These are phyloP conservation scores for Xylariomycetidae sp. DNA, from an alignment of 2,329 filamentous ascomycete species.

Conservation along the genomic window DNA sequence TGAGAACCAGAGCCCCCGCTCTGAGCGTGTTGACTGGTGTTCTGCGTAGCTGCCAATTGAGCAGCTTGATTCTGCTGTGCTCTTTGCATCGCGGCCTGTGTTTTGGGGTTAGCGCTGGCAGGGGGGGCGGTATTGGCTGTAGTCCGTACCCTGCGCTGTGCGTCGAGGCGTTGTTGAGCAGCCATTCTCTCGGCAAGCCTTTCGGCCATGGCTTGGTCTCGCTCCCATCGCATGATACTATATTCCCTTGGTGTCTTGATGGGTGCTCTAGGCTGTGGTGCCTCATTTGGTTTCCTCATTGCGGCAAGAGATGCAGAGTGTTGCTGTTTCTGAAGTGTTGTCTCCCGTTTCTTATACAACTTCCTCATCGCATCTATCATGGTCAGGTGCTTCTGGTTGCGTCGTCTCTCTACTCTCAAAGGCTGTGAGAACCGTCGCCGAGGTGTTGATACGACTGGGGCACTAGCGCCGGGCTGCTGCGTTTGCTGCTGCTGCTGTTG, in stretches of 20 bases:
- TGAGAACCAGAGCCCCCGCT: constrained; percentile 31
- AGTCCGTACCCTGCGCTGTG: constrained; percentile 48
- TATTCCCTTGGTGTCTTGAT: constrained; percentile 85
- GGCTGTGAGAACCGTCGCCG: constrained; percentile 72
- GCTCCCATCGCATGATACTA: constrained; percentile 81
- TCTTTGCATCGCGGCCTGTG: constrained; percentile 40
- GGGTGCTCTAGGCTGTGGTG: constrained; percentile 40
- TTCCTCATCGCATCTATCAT: constrained; percentile 95
- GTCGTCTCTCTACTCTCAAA: constrained; percentile 78
- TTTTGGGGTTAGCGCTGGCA: constrained; percentile 21
- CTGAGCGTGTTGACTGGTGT: constrained; percentile 29
- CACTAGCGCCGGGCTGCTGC: constrained; percentile 30
- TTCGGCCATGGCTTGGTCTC: constrained; percentile 66
- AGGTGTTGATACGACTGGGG: constrained; percentile 44
- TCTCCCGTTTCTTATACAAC: constrained; percentile 88
- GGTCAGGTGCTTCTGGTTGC: constrained; percentile 80
- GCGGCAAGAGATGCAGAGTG: constrained; percentile 72
- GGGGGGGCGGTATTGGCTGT: constrained; percentile 10
- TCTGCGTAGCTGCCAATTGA: constrained; percentile 41
- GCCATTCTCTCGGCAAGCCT: constrained; percentile 57
- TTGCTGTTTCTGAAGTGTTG: constrained; percentile 78
- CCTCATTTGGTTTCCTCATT: constrained; percentile 75
- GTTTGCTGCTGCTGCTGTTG: constrained; percentile 25
- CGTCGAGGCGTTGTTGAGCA: constrained; percentile 50
- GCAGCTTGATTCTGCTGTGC: constrained; percentile 39